Evolutionary conservation across 257 asterid species (phyloP).

Genomic region (Salvia rosmarinus): DNA sequence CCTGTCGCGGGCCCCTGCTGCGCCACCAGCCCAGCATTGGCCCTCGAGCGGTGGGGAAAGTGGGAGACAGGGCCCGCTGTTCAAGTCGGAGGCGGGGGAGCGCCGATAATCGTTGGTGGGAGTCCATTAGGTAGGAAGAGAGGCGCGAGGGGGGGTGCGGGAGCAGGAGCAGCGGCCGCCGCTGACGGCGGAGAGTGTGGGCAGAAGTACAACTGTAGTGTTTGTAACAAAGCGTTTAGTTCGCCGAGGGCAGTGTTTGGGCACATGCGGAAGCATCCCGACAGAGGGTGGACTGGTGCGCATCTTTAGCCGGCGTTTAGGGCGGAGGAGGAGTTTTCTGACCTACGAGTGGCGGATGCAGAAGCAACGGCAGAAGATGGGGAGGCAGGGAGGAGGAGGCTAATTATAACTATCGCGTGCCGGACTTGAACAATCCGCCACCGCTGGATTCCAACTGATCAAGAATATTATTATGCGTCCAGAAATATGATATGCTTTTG

Average conservation of each 20-base stretch:
- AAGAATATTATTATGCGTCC: no score
- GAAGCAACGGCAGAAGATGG: neutral
- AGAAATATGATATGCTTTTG: neutral
- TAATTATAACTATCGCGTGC: neutral
- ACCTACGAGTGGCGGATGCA: neutral
- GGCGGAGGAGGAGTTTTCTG: slow-evolving; percentile 46
- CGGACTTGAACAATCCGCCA: slow-evolving; percentile 35
- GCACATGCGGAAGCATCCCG: slow-evolving; percentile 50
- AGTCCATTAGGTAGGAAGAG: slow-evolving; percentile 31
- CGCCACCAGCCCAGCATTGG: neutral
- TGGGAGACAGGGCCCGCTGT: neutral
- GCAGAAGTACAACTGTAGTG: neutral
- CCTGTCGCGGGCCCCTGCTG: neutral
- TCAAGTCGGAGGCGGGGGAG: neutral
- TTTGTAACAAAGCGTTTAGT: neutral
- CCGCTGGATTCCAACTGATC: slow-evolving; percentile 22
- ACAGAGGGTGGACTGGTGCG: slow-evolving; percentile 46
- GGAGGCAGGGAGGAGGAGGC: neutral
- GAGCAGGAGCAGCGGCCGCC: neutral
- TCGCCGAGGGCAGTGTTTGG: slow-evolving; percentile 40
- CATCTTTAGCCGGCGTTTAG: slow-evolving; percentile 43
- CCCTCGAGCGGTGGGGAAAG: neutral
- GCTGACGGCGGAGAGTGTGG: neutral
- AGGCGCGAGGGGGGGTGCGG: neutral
- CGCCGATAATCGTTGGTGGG: neutral